These are phyloP conservation scores for Malus sieversii DNA, from an alignment of 306 rosid genomes.

Conservation along the genomic window DNA sequence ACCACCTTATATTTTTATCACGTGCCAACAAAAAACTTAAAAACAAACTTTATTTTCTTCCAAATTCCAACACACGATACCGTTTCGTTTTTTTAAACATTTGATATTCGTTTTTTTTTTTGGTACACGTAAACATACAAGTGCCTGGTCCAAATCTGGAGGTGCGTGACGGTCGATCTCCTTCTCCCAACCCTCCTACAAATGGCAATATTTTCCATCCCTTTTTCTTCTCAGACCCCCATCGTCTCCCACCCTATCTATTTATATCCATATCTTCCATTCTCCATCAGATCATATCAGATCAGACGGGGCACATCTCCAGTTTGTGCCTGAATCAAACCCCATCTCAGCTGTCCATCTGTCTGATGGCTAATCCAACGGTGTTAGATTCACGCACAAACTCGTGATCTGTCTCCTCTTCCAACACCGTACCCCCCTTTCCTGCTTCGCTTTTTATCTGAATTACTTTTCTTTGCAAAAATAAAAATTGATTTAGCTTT, in stretches of 20 bases:
- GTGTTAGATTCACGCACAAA: constrained; percentile 39
- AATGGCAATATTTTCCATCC: not conserved
- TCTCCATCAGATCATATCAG: not conserved
- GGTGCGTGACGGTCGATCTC: not conserved
- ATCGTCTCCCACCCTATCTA: not conserved
- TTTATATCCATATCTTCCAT: not conserved
- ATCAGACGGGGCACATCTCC: constrained; percentile 16
- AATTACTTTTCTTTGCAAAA: not conserved
- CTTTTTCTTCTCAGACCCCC: not conserved
- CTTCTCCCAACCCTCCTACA: not conserved
- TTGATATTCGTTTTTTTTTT: not conserved
- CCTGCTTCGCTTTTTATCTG: not conserved
- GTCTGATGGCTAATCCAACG: not conserved
- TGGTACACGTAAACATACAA: not conserved
- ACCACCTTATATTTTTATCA: no score
- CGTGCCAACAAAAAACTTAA: no score
- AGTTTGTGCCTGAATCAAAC: constrained; percentile 27
- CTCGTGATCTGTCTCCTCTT: constrained; percentile 25
- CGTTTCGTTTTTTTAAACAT: fast-evolving
- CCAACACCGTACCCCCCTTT: not conserved
- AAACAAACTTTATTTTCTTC: no score
- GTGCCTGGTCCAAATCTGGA: not conserved
- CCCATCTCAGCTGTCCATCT: not conserved
- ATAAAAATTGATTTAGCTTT: not conserved
- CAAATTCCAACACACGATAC: no score